phyloP scores from a whole-genome alignment of 2,329 filamentous ascomycete genomes.

The Phialophora tarda region DNA sequence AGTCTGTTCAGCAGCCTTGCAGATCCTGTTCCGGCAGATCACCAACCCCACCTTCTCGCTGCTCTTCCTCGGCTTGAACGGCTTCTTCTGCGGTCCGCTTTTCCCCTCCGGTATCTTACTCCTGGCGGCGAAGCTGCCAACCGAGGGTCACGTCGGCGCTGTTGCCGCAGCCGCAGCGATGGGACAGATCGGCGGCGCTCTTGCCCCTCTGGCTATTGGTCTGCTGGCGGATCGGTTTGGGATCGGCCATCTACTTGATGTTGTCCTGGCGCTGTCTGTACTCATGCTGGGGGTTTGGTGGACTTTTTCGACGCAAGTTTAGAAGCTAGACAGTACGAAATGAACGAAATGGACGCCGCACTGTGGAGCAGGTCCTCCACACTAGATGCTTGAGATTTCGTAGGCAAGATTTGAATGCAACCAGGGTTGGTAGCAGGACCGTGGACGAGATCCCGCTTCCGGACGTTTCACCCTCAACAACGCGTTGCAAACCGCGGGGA shows the following conservation, averaged over 20 bases:
- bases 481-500: no score
- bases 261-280: constrained; percentile 19
- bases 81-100: constrained; percentile 51
- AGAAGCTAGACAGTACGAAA: not conserved
- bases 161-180: constrained; percentile 54
- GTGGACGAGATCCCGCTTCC: no score
- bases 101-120: constrained; percentile 52
- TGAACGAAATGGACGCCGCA: not conserved
- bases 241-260: constrained; percentile 26
- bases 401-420: no score
- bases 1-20: constrained; percentile 11
- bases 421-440: no score
- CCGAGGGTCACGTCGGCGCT: constrained; percentile 50
- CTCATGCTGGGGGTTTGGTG: constrained; percentile 27
- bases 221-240: constrained; percentile 30
- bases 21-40: constrained; percentile 23
- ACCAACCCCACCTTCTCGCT: constrained; percentile 40
- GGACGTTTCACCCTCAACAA: no score
- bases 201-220: constrained; percentile 54
- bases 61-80: constrained; percentile 44
- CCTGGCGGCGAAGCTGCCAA: constrained; percentile 47
- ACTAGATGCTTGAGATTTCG: not conserved
- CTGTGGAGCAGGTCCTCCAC: not conserved
- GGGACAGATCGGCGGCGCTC: constrained; percentile 53
- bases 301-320: constrained; percentile 4